phyloP scores from a whole-genome alignment of 352 stramenopile genomes.

The Pythium insidiosum region DNA sequence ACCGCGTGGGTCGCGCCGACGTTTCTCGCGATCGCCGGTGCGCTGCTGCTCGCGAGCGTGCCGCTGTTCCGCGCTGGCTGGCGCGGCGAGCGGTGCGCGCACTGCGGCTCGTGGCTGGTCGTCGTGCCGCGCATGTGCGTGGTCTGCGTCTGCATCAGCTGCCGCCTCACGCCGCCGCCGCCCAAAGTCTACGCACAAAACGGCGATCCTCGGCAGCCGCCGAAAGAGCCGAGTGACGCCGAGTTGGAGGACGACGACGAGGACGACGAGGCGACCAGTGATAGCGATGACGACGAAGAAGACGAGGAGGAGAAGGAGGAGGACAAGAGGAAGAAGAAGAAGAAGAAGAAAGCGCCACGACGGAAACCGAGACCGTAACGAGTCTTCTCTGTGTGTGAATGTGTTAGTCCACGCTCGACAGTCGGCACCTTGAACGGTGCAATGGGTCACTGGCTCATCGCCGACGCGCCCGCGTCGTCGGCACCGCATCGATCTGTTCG shows the following conservation, averaged over 20 bases:
- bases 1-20: slow-evolving; percentile 27
- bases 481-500: slow-evolving; percentile 92
- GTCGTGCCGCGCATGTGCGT: slow-evolving; percentile 34
- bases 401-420: too few relatives aligned
- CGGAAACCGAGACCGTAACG: not conserved
- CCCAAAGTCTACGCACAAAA: slow-evolving; percentile 51
- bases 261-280: not conserved
- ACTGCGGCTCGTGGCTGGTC: slow-evolving; percentile 72
- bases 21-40: slow-evolving; percentile 11
- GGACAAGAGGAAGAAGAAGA: too few relatives aligned
- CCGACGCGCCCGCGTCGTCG: slow-evolving; percentile 46
- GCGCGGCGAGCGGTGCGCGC: slow-evolving; percentile 37
- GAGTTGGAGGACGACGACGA: slow-evolving; percentile 1
- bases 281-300: slow-evolving; percentile 1
- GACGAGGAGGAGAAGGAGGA: not conserved
- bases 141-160: slow-evolving; percentile 52
- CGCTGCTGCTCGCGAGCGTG: slow-evolving; percentile 21
- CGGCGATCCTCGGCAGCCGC: slow-evolving; percentile 15
- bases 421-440: too few relatives aligned
- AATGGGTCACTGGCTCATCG: too few relatives aligned
- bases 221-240: slow-evolving; percentile 9
- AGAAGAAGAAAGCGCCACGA: slow-evolving; percentile 1
- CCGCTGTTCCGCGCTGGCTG: slow-evolving; percentile 45
- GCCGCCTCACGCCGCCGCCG: slow-evolving; percentile 31
- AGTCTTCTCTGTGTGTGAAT: not conserved